Evolutionary conservation across 768 basidiomycete genomes (phyloP), one percentile per base, ranked within the genome.

Genomic region (Kockovaella imperatae): DNA sequence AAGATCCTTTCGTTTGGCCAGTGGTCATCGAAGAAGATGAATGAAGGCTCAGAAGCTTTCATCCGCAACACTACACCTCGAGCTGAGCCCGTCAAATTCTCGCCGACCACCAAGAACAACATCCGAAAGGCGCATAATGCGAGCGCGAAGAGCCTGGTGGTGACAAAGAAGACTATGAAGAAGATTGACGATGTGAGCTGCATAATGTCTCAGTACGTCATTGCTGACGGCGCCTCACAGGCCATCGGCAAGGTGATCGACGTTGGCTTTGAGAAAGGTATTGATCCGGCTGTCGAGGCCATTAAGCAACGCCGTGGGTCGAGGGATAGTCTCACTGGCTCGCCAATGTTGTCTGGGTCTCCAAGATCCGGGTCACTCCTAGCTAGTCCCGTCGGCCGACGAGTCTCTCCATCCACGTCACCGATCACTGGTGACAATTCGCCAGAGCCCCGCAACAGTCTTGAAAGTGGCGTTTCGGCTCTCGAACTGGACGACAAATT

Each of bases 1-100:
- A 81, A 80, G 0, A 83, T 87, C 47, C 78, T 83, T 3, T 73
- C 75, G 24, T 79, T 81, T 15, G 83, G 84, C 4, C 80, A 77
- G 31, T 76, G 82, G 17, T 73, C 84, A 15, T 66, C 82, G 21
- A 77, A 78, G 1, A 81, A 80, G 3, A 78, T 86, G 44, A 78
- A 77, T 3, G 70, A 75, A 2, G 82, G 82, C 0, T 79, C 84
- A 6, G 74, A 77, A 35, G 76, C 76, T 55, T 85, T 83, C 69
- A 79, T 83, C 46, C 68, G 73, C 5, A 75, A 81, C 56, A 79
- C 82, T 2, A 72, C 73, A 15, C 78, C 83, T 2, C 73, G 75
- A 4, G 71, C 77, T 0, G 77, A 79, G 49, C 71, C 74, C 6
- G 73, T 83, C 17, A 76, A 78, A 43, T 80, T 84, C 60, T 82